Base-by-base conservation (phyloP, 768 basidiomycete species). In the Boletus reticuloceps region DNA sequence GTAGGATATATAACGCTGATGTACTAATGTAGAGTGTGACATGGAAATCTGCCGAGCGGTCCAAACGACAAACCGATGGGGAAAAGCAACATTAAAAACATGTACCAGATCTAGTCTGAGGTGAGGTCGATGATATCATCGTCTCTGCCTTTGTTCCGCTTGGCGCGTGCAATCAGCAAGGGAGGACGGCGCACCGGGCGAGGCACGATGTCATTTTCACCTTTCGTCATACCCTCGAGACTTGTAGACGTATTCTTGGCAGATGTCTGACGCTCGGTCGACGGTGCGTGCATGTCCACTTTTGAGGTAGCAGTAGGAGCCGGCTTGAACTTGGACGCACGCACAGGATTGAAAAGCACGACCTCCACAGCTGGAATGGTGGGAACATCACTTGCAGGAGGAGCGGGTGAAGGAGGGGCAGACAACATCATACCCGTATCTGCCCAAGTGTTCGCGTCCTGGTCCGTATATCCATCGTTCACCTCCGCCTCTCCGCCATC, bases 121-220 rank as follows among this genome's bases (percentile, higher is more conserved):
- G 77, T 77, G 16, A 78, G 64, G 68, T 78, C 77, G 31, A 78
- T 78, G n/a, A 78, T 54, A 25, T 75, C 70, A 1, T 64, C 40
- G 9, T 64, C 50, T 47, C 17, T 50, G 8, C 14, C 25, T 32
- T 54, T 54, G 47, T 29, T 47, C 43, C 36, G 43, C 44, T 44
- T 68, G 17, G 59, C 55, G 11, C 65, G 68, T 32, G 67, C 65
- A 17, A 50, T 53, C 27, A 69, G 67, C 14, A 69, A 50, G 27
- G 67, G 67, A n/a, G 52, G 51, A 2, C 12, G 38, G 19, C 37
- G 12, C 20, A 42, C 43, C 3, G 52, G n/a, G 13, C 17, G 47
- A 11, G 39, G 46, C 10, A 5, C 41, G 16, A 16, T 17, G 5
- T 5, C 31, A 7, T 51, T 40, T 32, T 41, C 44, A 12, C 17